Evolutionary conservation across 2,329 filamentous ascomycete species (phyloP).

Genomic region (Exophiala aquamarina): DNA sequence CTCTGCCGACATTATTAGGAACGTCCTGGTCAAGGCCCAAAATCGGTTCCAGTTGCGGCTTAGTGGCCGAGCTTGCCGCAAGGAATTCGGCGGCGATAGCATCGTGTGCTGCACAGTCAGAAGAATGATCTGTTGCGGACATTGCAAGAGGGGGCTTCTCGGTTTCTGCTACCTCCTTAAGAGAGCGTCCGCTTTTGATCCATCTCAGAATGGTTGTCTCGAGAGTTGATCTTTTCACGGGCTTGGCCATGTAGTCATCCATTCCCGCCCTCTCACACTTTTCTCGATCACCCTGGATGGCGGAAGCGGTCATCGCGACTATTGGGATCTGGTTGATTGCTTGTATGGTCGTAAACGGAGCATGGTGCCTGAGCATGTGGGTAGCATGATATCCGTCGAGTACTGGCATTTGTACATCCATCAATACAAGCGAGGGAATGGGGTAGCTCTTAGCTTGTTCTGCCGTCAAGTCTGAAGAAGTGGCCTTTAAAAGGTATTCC

Average conservation of each 20-base stretch:
- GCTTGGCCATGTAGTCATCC: slow-evolving; percentile 75
- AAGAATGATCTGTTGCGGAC: slow-evolving; percentile 22
- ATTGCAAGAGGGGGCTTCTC: slow-evolving; percentile 9
- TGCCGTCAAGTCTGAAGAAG: slow-evolving; percentile 36
- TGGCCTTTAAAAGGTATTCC: slow-evolving; percentile 63
- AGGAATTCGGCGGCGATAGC: slow-evolving; percentile 21
- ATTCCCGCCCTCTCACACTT: slow-evolving; percentile 73
- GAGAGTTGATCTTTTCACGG: slow-evolving; percentile 66
- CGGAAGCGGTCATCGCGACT: slow-evolving; percentile 78
- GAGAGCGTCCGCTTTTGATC: slow-evolving; percentile 40
- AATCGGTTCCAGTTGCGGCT: slow-evolving; percentile 2
- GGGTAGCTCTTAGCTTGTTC: slow-evolving; percentile 42
- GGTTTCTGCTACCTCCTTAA: background rate
- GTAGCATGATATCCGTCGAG: slow-evolving; percentile 78
- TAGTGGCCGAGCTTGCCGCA: background rate
- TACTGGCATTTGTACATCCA: slow-evolving; percentile 76
- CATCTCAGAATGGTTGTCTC: slow-evolving; percentile 72
- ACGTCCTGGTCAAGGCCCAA: slow-evolving; percentile 26
- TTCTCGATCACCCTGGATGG: slow-evolving; percentile 73
- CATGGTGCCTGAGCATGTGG: slow-evolving; percentile 67
- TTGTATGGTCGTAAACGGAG: slow-evolving; percentile 61
- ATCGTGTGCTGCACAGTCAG: slow-evolving; percentile 24
- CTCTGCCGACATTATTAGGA: slow-evolving; percentile 21
- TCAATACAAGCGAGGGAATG: slow-evolving; percentile 72
- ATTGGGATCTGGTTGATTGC: slow-evolving; percentile 64